These are phyloP conservation scores for Saururus chinensis DNA, from an alignment of 164 flowering plant species.

Conservation along the genomic window DNA sequence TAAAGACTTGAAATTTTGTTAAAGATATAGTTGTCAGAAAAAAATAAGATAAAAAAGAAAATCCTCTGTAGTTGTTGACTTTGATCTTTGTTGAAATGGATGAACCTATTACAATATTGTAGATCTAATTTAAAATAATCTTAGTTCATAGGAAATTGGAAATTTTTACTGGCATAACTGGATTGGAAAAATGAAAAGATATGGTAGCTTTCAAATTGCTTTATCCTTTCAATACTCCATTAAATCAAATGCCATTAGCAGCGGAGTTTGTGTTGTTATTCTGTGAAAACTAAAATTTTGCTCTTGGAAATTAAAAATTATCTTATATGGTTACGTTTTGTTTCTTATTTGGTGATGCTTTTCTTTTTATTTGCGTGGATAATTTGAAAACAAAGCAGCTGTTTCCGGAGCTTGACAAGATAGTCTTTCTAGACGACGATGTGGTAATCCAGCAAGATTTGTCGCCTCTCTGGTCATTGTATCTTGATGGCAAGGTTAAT, in stretches of 20 bases:
- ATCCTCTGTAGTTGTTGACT: not conserved
- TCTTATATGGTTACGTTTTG: not conserved
- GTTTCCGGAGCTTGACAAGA: slow-evolving; percentile 67
- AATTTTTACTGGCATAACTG: too few relatives aligned
- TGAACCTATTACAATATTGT: not conserved
- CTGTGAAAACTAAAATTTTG: not conserved
- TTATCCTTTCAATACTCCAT: too few relatives aligned
- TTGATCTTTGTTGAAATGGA: too few relatives aligned
- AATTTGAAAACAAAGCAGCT: slow-evolving; percentile 25
- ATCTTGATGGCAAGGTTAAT: slow-evolving; percentile 52
- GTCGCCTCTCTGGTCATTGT: slow-evolving; percentile 55
- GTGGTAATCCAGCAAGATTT: slow-evolving; percentile 61
- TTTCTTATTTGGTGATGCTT: not conserved
- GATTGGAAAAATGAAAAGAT: too few relatives aligned
- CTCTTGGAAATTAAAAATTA: too few relatives aligned
- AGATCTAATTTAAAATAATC: too few relatives aligned
- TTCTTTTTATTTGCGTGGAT: not conserved
- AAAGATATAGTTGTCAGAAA: too few relatives aligned
- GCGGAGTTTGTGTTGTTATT: not conserved
- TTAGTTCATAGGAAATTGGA: too few relatives aligned
- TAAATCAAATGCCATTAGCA: too few relatives aligned
- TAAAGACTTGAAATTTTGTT: not conserved
- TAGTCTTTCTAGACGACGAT: slow-evolving; percentile 70
- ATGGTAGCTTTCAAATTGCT: too few relatives aligned
- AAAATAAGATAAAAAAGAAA: too few relatives aligned